These are phyloP conservation scores for Penicillium tannophilum DNA, from an alignment of 495 filamentous ascomycete genomes.

Conservation along the genomic window DNA sequence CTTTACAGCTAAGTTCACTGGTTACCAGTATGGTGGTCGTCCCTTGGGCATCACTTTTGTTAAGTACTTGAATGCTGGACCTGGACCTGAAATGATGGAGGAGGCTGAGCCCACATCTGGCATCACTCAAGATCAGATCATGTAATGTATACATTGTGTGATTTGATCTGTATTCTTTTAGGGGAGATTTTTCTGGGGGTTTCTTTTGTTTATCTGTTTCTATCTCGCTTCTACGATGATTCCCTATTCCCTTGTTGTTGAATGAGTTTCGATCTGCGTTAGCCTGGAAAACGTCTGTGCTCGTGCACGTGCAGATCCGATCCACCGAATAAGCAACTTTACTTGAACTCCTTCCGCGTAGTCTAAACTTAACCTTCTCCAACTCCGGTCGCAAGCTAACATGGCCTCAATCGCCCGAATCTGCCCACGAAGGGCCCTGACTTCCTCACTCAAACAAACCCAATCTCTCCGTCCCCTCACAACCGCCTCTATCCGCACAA, in stretches of 20 bases:
- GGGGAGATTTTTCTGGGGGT: slow-evolving; percentile 3
- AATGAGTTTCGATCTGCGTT: slow-evolving; percentile 6
- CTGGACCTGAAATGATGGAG: slow-evolving; percentile 71
- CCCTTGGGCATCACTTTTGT: slow-evolving; percentile 91
- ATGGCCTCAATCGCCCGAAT: slow-evolving; percentile 25
- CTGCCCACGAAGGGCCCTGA: slow-evolving; percentile 6
- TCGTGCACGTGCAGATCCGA: slow-evolving; percentile 15
- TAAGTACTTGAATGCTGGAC: slow-evolving; percentile 74
- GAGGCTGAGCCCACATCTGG: slow-evolving; percentile 68
- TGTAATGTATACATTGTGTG: slow-evolving; percentile 55
- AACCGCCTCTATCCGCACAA: slow-evolving; percentile 7
- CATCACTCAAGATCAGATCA: slow-evolving; percentile 96
- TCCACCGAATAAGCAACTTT: slow-evolving; percentile 8
- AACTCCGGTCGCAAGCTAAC: neutral
- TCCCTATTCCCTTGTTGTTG: slow-evolving; percentile 27
- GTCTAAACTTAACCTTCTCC: slow-evolving; percentile 1
- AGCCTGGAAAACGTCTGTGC: slow-evolving; percentile 17
- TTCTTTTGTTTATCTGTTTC: slow-evolving; percentile 8
- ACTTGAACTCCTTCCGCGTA: slow-evolving; percentile 3
- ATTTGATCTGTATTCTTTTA: slow-evolving; percentile 8
- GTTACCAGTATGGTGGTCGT: slow-evolving; percentile 95
- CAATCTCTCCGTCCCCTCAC: neutral
- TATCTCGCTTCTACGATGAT: slow-evolving; percentile 26
- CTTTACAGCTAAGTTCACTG: slow-evolving; percentile 81
- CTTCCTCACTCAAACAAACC: neutral